A percentile compares a stretch with the other conserved stretches of the same genome.
Conservation (phyloP, 495 filamentous ascomycete genomes). For the Aspergillus affinis region DNA sequence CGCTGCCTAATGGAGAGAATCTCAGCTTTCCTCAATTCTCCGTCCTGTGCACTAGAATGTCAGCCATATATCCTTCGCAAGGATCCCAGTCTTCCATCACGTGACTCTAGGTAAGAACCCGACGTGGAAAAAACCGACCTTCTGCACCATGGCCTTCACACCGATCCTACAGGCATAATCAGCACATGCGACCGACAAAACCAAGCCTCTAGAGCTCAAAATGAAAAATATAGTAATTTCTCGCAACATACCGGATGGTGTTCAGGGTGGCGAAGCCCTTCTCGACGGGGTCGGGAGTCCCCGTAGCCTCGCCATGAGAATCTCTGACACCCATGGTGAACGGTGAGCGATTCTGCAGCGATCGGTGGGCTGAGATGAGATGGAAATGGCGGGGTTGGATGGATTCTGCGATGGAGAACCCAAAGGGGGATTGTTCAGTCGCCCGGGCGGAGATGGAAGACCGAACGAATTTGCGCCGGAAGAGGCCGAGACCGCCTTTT, state of each 20-base stretch:
- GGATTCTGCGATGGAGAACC: constrained; percentile 26
- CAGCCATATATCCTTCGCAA: constrained; percentile 6
- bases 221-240: constrained; percentile 11
- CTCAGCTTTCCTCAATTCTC: constrained; percentile 84
- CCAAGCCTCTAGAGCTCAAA: constrained; percentile 5
- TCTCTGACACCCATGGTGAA: constrained; percentile 48
- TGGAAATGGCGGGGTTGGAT: constrained; percentile 25
- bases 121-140: constrained; percentile 47
- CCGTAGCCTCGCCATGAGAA: constrained; percentile 47
- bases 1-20: constrained; percentile 85
- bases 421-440: neutral
- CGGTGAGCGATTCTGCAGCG: constrained; percentile 9
- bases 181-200: constrained; percentile 51
- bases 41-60: constrained; percentile 56
- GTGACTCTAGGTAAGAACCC: constrained; percentile 33
- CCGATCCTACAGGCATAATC: constrained; percentile 57
- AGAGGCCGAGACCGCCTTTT: neutral
- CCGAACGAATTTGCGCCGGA: neutral
- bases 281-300: constrained; percentile 64
- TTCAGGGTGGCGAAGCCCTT: constrained; percentile 78
- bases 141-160: constrained; percentile 70
- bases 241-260: constrained; percentile 62
- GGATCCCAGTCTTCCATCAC: constrained; percentile 26
- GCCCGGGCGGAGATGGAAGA: neutral
- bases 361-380: constrained; percentile 13